Conservation (phyloP, 306 rosid genomes). For the Arachis hypogaea region DNA sequence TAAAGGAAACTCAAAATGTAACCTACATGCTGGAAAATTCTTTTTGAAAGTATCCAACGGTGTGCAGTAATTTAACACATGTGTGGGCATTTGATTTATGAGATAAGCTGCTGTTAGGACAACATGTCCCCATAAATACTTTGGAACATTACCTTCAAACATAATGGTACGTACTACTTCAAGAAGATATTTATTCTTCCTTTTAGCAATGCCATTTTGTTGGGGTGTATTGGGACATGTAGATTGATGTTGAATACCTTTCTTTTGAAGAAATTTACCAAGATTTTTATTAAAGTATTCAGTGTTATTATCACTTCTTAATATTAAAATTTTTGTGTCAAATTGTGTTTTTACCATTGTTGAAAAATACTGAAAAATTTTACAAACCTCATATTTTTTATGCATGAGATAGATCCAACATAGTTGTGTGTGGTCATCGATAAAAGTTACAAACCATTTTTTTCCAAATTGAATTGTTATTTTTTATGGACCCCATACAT, state of each 20-base stretch:
- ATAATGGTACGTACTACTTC: background rate
- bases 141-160: background rate
- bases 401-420: slow-evolving; percentile 15
- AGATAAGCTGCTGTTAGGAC: background rate
- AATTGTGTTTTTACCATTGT: background rate
- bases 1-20: background rate
- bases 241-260: background rate
- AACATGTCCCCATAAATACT: background rate
- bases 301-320: background rate
- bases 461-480: slow-evolving; percentile 14
- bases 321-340: background rate
- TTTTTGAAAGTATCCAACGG: background rate
- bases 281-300: background rate
- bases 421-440: background rate
- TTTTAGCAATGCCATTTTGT: background rate
- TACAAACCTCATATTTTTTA: background rate
- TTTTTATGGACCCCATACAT: background rate
- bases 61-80: background rate
- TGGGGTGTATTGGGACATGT: background rate
- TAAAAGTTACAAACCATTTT: background rate
- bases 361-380: background rate
- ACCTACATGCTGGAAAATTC: background rate
- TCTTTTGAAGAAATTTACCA: background rate
- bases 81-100: background rate
- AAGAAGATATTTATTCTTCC: background rate